phyloP scores from a whole-genome alignment of 2,329 filamentous ascomycete species.

The Aureobasidium subglaciale region DNA sequence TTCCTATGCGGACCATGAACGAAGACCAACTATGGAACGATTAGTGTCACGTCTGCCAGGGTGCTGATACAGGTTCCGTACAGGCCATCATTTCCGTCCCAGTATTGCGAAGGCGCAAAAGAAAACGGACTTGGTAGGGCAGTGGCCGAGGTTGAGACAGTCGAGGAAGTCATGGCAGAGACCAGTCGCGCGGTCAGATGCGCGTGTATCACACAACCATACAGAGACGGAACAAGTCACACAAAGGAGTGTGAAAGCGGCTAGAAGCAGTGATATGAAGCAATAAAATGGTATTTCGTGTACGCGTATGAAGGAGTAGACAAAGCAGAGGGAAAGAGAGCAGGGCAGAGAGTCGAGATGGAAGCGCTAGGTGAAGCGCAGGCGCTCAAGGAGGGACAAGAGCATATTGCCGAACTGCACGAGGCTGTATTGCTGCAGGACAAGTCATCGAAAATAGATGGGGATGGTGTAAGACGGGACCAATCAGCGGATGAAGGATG shows the following conservation, averaged over 20 bases:
- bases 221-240: not conserved
- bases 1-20: constrained; percentile 18
- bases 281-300: not conserved
- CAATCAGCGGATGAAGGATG: constrained; percentile 11
- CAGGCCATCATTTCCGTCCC: constrained; percentile 21
- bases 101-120: constrained; percentile 15
- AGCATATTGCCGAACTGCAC: not conserved
- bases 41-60: constrained; percentile 6
- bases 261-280: not conserved
- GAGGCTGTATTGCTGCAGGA: constrained; percentile 1
- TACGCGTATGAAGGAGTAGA: not conserved
- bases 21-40: constrained; percentile 16
- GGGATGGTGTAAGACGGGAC: not conserved
- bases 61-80: not conserved
- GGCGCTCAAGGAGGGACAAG: not conserved
- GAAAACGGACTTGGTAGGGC: constrained; percentile 1
- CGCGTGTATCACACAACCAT: not conserved
- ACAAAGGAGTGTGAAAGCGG: not conserved
- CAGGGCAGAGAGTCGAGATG: not conserved
- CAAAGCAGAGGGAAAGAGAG: not conserved
- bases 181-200: not conserved
- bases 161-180: not conserved
- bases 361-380: not conserved
- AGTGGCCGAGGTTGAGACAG: not conserved
- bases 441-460: constrained; percentile 4